These are phyloP conservation scores for Knufia fluminis DNA, from an alignment of 2,329 filamentous ascomycete genomes.

Conservation along the genomic window DNA sequence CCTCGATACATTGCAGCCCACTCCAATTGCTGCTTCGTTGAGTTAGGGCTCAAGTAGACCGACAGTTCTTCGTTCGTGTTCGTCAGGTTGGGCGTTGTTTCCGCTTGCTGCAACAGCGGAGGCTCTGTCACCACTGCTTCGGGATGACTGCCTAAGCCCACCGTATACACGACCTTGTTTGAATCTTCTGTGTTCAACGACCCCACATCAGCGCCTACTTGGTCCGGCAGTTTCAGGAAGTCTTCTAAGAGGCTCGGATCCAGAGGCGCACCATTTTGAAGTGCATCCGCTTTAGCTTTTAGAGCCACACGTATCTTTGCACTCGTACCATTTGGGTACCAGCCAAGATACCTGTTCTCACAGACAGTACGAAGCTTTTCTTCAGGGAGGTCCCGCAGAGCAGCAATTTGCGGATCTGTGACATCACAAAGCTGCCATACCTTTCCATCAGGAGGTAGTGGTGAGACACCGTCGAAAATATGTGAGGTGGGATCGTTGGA, in stretches of 20 bases:
- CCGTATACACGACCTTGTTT: constrained; percentile 2
- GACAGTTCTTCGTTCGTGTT: background rate
- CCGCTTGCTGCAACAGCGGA: background rate
- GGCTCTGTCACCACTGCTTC: background rate
- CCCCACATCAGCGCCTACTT: constrained; percentile 1
- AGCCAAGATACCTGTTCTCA: constrained; percentile 60
- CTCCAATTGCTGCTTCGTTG: constrained; percentile 16
- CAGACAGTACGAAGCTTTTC: constrained; percentile 49
- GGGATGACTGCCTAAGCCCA: background rate
- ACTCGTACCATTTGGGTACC: constrained; percentile 74
- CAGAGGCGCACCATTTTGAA: constrained; percentile 38
- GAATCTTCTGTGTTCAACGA: constrained; percentile 9
- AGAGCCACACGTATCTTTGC: constrained; percentile 79
- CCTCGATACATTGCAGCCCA: constrained; percentile 18
- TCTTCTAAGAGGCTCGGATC: constrained; percentile 30
- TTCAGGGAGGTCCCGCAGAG: constrained; percentile 46
- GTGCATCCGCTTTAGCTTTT: constrained; percentile 70
- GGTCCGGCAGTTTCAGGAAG: constrained; percentile 32
- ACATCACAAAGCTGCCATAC: constrained; percentile 95
- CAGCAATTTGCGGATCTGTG: constrained; percentile 62
- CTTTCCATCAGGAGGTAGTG: constrained; percentile 68
- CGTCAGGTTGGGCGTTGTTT: background rate
- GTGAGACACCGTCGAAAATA: constrained; percentile 67
- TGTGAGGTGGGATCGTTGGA: constrained; percentile 42
- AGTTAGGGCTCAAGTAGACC: constrained; percentile 11